Evolutionary conservation across 108 stramenopile species (phyloP), one percentile per base, ranked within the genome.

Genomic region (Cyclostephanos tholiformis): DNA sequence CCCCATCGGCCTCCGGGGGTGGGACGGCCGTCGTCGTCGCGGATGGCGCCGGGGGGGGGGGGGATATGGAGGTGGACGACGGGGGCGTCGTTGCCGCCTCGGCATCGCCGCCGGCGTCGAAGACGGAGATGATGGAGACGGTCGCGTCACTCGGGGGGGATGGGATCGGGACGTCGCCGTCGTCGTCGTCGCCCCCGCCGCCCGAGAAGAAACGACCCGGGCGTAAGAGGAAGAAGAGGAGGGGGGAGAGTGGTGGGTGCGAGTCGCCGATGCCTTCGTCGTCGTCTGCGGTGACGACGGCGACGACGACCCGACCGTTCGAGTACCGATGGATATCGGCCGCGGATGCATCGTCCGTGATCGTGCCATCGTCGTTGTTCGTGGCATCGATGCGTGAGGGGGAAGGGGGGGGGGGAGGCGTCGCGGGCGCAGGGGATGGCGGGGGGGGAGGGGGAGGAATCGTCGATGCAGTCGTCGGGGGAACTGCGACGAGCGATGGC

Each of bases 321-420:
- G 50, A 30, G 17, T 91, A 91, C 63, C 71, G 50, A 19, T 91
- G 78, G 61, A 23, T 76, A 20, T 52, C 69, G 27, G 39, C 60
- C 17, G 83, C 74, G 30, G 80, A 83, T 57, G 84, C 88, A 12
- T 69, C 46, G 0, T 44, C 64, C 19, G 82, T 87, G 55, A 41
- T 77, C 5, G 74, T 91, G 25, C 90, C 90, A 22, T 71, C 69
- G 48, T 60, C 66, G 13, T 43, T 68, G 52, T 39, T 70, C n/a
- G 59, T 71, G 13, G 69, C 64, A 0, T 75, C 57, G n/a, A 61
- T 66, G 7, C 71, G 74, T 1, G 60, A 68, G 52, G 48, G 20
- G 19, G 68, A 51, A 23, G n/a, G 16, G 26, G 61, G 52, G 27
- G 74, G 60, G 52, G 62, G 27, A 7, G 46, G 9, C 19, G 39